Conservation (phyloP, 176 grass and related monocot genomes). For the Urochloa ruziziensis region DNA sequence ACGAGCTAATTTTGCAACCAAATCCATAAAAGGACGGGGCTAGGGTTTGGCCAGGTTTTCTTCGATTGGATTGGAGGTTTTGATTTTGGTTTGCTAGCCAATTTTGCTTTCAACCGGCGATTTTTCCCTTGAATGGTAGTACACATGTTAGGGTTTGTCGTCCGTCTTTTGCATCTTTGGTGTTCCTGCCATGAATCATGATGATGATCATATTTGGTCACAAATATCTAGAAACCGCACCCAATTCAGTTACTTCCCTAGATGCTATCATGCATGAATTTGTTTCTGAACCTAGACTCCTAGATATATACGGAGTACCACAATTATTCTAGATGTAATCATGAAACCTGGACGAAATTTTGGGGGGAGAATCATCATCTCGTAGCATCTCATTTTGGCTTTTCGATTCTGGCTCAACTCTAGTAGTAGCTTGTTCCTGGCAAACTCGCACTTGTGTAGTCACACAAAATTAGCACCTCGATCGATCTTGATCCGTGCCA, state of each 20-base stretch:
- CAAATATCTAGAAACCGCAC: not conserved
- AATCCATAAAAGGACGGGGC: not conserved
- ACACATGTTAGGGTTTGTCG: conserved; percentile 40
- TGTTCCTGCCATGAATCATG: not conserved
- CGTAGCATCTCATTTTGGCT: not conserved
- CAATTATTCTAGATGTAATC: not conserved
- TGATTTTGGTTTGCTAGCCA: not conserved
- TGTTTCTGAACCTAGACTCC: conserved; percentile 17
- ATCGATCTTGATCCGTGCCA: not conserved
- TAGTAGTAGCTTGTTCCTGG: not conserved
- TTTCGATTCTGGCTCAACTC: not conserved
- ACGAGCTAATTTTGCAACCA: not conserved
- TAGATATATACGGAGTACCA: too few relatives aligned
- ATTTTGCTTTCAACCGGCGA: not conserved
- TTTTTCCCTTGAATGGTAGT: not conserved
- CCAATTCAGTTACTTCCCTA: not conserved
- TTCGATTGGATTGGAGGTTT: not conserved
- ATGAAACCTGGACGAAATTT: conserved; percentile 25
- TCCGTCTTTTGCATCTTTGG: not conserved
- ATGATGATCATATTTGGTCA: not conserved
- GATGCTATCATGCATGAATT: not conserved
- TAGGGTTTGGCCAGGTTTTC: conserved; percentile 26
- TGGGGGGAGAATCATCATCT: not conserved
- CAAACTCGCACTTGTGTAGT: not conserved
- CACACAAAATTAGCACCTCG: not conserved